These are phyloP conservation scores for Nemania sp. DNA, from an alignment of 2,329 filamentous ascomycete genomes.

Conservation along the genomic window DNA sequence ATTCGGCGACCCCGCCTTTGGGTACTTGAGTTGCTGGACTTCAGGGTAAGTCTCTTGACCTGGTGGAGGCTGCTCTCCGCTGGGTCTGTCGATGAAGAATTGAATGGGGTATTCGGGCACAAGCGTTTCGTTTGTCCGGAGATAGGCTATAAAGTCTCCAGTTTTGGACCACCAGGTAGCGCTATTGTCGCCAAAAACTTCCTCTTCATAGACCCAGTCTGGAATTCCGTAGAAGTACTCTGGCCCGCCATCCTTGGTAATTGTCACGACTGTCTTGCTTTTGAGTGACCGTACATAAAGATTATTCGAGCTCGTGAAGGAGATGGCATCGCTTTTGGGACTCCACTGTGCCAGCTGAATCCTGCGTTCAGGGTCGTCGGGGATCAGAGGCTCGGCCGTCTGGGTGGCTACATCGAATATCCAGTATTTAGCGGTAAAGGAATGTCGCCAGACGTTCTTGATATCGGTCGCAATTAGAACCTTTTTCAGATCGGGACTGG, in stretches of 20 bases:
- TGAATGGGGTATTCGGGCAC: conserved; percentile 93
- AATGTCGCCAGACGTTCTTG: conserved; percentile 85
- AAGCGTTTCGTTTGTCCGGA: conserved; percentile 89
- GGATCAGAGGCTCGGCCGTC: conserved; percentile 74
- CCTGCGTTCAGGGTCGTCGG: conserved; percentile 62
- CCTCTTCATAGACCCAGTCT: conserved; percentile 94
- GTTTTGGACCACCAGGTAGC: conserved; percentile 96
- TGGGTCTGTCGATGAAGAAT: conserved; percentile 88
- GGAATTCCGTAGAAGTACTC: conserved; percentile 95
- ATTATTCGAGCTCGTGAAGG: conserved; percentile 92
- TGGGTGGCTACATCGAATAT: conserved; percentile 88
- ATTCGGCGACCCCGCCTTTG: conserved; percentile 92
- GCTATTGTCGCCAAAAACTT: conserved; percentile 77
- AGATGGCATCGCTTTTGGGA: conserved; percentile 80
- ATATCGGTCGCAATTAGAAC: conserved; percentile 78
- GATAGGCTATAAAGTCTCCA: conserved; percentile 85
- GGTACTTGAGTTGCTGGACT: conserved; percentile 91
- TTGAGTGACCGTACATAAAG: conserved; percentile 73
- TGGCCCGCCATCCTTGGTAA: conserved; percentile 84
- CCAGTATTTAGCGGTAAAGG: conserved; percentile 84
- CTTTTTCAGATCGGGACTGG: conserved; percentile 82
- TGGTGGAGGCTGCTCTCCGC: conserved; percentile 65
- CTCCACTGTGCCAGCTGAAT: conserved; percentile 91
- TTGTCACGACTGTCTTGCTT: conserved; percentile 63
- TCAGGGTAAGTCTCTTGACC: conserved; percentile 91